A percentile compares a stretch with the other conserved stretches of the same genome.
Conservation (phyloP, 805 yeast genomes). For the Komagataella ulmi region DNA sequence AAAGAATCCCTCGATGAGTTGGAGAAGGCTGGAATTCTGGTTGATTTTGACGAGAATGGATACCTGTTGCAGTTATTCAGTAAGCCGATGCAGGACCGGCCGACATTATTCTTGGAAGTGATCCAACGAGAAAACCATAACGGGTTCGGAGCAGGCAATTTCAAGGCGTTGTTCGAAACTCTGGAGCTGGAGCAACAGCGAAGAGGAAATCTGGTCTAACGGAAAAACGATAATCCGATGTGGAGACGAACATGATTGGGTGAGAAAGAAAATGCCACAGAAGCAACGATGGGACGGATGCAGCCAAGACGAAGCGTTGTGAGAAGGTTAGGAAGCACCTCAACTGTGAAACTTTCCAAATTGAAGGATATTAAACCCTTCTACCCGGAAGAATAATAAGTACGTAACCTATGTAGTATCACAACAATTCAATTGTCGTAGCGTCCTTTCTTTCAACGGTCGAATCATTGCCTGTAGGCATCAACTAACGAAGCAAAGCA, state of each 20-base stretch:
- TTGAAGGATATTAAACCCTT: background rate
- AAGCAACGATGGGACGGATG: background rate
- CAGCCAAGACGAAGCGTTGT: background rate
- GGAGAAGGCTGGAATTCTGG: constrained; percentile 41
- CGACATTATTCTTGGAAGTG: constrained; percentile 71
- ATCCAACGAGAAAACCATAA: constrained; percentile 70
- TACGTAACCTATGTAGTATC: background rate
- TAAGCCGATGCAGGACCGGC: constrained; percentile 63
- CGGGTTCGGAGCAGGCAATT: constrained; percentile 87
- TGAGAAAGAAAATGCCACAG: background rate
- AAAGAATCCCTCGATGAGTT: constrained; percentile 39
- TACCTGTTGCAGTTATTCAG: constrained; percentile 74
- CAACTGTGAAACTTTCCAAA: background rate
- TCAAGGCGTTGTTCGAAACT: constrained; percentile 68
- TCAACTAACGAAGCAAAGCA: background rate
- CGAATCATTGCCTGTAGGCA: background rate
- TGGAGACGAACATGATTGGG: background rate
- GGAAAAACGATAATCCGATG: background rate
- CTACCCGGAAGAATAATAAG: background rate
- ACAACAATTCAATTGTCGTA: background rate
- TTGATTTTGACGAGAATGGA: constrained; percentile 70
- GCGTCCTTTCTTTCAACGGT: background rate
- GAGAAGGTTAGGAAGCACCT: background rate
- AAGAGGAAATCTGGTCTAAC: constrained; percentile 44
- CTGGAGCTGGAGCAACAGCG: constrained; percentile 63